Evolutionary conservation across 768 basidiomycete species (phyloP).

Genomic region (Russula ochroleuca): DNA sequence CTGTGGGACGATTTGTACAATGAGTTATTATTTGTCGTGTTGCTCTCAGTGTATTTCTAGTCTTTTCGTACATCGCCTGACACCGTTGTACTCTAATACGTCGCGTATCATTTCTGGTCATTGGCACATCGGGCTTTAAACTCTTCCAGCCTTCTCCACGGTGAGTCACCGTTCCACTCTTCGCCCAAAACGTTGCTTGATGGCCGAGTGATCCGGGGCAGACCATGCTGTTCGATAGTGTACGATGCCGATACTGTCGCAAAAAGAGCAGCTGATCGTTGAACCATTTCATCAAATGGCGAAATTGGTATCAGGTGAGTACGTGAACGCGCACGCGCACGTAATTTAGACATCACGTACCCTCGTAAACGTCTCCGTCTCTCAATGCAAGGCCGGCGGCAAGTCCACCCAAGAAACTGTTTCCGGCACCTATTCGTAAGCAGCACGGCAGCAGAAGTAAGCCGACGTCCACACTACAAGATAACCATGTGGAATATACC

Average conservation of each 20-base stretch:
- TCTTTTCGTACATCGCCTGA: slow-evolving; percentile 15
- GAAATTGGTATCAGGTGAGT: not conserved
- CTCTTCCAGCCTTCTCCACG: slow-evolving; percentile 51
- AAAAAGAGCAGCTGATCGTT: slow-evolving; percentile 55
- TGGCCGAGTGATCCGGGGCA: slow-evolving; percentile 49
- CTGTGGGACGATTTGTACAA: slow-evolving; percentile 20
- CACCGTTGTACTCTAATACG: slow-evolving; percentile 19
- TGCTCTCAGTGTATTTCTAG: slow-evolving; percentile 21
- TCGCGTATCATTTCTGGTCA: slow-evolving; percentile 34
- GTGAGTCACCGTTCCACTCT: slow-evolving; percentile 70
- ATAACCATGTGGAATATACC: slow-evolving; percentile 41
- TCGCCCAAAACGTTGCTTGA: slow-evolving; percentile 28
- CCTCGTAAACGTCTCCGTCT: slow-evolving; percentile 58
- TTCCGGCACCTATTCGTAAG: slow-evolving; percentile 73
- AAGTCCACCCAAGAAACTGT: slow-evolving; percentile 81
- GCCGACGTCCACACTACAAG: slow-evolving; percentile 15
- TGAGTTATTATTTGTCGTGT: slow-evolving; percentile 20
- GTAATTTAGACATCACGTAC: slow-evolving; percentile 37
- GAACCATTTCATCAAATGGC: slow-evolving; percentile 7
- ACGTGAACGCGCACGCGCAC: slow-evolving; percentile 22
- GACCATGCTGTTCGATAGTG: slow-evolving; percentile 73
- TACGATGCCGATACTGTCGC: slow-evolving; percentile 81
- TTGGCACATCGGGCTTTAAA: slow-evolving; percentile 42
- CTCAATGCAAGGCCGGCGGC: slow-evolving; percentile 62
- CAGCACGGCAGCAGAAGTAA: slow-evolving; percentile 7